Conservation (phyloP, 768 basidiomycete genomes). For the Boletus tomentosulus region DNA sequence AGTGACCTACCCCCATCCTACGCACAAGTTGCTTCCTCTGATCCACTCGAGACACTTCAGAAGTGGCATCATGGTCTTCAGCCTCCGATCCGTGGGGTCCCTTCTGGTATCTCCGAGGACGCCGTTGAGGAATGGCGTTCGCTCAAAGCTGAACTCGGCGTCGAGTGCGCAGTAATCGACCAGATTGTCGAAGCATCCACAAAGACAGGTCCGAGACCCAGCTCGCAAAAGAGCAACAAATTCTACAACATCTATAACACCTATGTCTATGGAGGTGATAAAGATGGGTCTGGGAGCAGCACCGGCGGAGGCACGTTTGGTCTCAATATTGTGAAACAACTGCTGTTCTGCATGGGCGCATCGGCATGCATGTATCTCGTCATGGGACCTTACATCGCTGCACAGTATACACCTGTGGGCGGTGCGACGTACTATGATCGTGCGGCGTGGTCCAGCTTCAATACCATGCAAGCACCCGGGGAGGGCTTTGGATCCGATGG, state of each 20-base stretch:
- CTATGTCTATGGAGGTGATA: constrained; percentile 46
- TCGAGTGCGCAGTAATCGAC: constrained; percentile 75
- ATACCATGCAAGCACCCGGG: constrained; percentile 62
- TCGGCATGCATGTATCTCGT: constrained; percentile 59
- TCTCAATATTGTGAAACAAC: constrained; percentile 40
- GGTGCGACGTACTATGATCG: constrained; percentile 78
- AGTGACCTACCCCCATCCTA: constrained; percentile 73
- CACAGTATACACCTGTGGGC: constrained; percentile 52
- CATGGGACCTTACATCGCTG: constrained; percentile 54
- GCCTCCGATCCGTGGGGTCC: constrained; percentile 39
- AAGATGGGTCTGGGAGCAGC: constrained; percentile 29
- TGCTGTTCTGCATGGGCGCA: constrained; percentile 57
- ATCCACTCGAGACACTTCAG: constrained; percentile 56
- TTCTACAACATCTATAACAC: constrained; percentile 91
- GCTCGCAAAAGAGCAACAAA: constrained; percentile 43
- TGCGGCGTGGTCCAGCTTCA: constrained; percentile 75
- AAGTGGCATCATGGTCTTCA: constrained; percentile 66
- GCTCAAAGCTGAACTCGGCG: constrained; percentile 74
- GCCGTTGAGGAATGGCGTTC: constrained; percentile 73
- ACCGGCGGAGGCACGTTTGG: constrained; percentile 24
- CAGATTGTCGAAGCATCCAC: constrained; percentile 48
- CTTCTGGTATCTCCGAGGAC: constrained; percentile 61
- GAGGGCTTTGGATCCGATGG: constrained; percentile 66
- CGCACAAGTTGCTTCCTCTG: constrained; percentile 48
- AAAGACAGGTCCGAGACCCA: constrained; percentile 31